Base-by-base conservation (phyloP, 805 yeast genomes). In the Pichia phayaonensis region DNA sequence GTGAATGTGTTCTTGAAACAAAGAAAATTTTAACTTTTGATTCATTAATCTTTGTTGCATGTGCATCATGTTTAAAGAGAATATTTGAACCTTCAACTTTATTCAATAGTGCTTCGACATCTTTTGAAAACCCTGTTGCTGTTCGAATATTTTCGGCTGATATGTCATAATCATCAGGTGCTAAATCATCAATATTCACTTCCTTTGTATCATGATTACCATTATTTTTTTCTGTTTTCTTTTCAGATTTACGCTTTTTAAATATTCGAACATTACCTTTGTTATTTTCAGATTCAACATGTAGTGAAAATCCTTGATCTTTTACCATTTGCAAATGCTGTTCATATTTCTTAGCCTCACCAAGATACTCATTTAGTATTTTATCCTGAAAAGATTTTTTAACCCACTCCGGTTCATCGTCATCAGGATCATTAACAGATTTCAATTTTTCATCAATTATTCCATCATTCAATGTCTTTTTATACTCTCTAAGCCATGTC, bases 1-100 rank as follows among this genome's bases (percentile, higher is more conserved):
- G 98, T 0, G 97, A 87, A 61, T 90, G 97, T 0, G 98, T 90
- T 65, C 98, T 72, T 2, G 97, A 88, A 0, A 95, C 75, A 61
- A 82, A 90, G 57, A 68, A 78, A 1, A 90, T 79, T 56, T 81
- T 77, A 0, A 71, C 59, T 0, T 78, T 71, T 40, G 70, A 65
- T 45, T 64, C 56, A 51, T 54, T 64, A 43, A 54, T 59, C 40
- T 26, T 20, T 2, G 54, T 54, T 3, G 54, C 21, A 23, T 44
- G n/a, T 13, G 40, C 31, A 15, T 24, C 29, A 3, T 40, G 6
- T 18, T 43, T 29, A 12, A 21, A 24, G 8, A 18, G 31, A n/a
- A 52, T 51, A 7, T 61, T 57, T 13, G 16, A 23, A 4, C 15
- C 12, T 31, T 67, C 74, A 0, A 79, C 67, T 53, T 75, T 73